These are phyloP conservation scores for Candida anglica DNA, from an alignment of 805 yeast genomes.

Conservation along the genomic window DNA sequence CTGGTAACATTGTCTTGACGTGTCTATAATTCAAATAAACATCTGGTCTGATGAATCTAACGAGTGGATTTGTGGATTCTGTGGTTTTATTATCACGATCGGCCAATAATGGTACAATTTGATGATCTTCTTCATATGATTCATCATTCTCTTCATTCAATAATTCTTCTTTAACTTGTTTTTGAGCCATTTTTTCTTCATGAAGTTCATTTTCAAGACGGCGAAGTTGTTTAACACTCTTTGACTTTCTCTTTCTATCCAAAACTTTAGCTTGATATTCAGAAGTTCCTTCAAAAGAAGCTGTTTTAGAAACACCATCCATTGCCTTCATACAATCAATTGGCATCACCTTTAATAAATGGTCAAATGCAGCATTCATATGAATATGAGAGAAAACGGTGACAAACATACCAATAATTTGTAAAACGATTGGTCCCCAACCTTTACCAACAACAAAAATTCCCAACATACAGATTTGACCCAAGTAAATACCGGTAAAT, in stretches of 20 bases:
- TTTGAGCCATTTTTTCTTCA: conserved; percentile 15
- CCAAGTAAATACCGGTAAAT: conserved; percentile 81
- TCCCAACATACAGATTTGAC: conserved; percentile 83
- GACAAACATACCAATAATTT: conserved; percentile 57
- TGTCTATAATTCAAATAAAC: conserved; percentile 46
- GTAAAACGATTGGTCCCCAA: conserved; percentile 89
- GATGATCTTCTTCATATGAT: not conserved
- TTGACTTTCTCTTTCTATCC: conserved; percentile 9
- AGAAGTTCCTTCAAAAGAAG: conserved; percentile 42
- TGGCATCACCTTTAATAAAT: conserved; percentile 56
- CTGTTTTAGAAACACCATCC: conserved; percentile 65
- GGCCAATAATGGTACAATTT: conserved; percentile 56
- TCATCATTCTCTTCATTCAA: conserved; percentile 1
- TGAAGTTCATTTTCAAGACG: conserved; percentile 7
- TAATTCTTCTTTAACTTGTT: conserved; percentile 16
- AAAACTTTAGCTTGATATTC: conserved; percentile 32
- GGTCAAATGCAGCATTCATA: conserved; percentile 62
- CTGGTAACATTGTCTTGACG: conserved; percentile 31
- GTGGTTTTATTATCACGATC: conserved; percentile 53
- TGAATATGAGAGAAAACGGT: conserved; percentile 70
- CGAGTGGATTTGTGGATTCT: conserved; percentile 38
- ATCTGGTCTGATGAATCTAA: conserved; percentile 55
- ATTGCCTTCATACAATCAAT: conserved; percentile 72
- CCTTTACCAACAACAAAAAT: conserved; percentile 86
- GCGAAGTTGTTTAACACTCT: conserved; percentile 2